Evolutionary conservation across 768 basidiomycete genomes (phyloP), one percentile per base, ranked within the genome.

Genomic region (Thelephora aurantiotincta): DNA sequence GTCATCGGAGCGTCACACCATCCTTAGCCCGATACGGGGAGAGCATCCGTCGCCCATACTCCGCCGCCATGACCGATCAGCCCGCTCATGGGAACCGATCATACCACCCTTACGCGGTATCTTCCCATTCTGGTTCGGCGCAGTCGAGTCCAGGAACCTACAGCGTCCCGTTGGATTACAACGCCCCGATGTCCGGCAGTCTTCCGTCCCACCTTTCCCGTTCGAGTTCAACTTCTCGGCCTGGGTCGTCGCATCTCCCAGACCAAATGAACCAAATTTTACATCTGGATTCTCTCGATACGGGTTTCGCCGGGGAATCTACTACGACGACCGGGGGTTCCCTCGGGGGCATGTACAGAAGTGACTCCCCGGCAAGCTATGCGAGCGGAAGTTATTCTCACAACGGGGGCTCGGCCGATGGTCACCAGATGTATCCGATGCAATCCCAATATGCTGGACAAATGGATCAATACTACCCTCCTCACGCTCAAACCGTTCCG

Each of bases 1-100:
- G 85, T 42, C 77, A 85, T 57, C 71, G 84, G 48, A 84, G 82
- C 60, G 83, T 82, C 72, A 88, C 85, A 6, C 84, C 85, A 7
- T 78, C 78, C 0, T 51, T 79, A 23, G 61, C 69, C 42, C 70
- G 78, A 46, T 71, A 65, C 46, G 75, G 69, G 46, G 68, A 65
- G 38, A 67, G 33, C 59, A 70, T 49, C 74, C 77, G 51, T 52
- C 67, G 63, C 68, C 74, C 43, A 60, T 71, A 52, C 68, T 66
- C 57, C 58, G 68, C 53, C 54, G 62, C 54, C 64, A 68, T 48
- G 65, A 64, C 52, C 16, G 61, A 55, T 33, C 52, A 58, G 61
- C 55, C 14, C 59, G 62, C 41, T 60, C 60, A 51, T 11, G 45
- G 14, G 52, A 56, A 35, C 58, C 63, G 50, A 49, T 57, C 46